Evolutionary conservation across 1,139 yeast genomes (phyloP), one percentile per base, ranked within the genome.

Genomic region (Suhomyces terraborum): DNA sequence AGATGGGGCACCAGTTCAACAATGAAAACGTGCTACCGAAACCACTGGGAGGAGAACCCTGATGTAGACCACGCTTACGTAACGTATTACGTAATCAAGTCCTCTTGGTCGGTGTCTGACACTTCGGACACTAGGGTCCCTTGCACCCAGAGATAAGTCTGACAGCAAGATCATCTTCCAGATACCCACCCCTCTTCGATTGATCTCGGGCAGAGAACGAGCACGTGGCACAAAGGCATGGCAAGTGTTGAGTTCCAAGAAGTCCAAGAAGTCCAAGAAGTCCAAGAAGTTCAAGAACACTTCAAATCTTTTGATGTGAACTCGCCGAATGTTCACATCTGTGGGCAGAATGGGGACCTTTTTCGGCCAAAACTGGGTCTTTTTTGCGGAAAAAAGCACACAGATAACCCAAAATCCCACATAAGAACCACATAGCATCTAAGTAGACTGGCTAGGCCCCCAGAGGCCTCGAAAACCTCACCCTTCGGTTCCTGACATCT

Each of bases 251-350:
- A n/a, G 14, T 16, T 13, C 32, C 32, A 30, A 30, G 32, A 30
- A 30, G 16, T 17, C 32, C 32, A 30, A 30, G 32, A 30, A 30
- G 16, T 17, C 32, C 20, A 30, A 30, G 32, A 30, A 30, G 20
- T 12, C 3, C 4, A 25, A 6, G 6, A 12, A 7, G 28, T 16
- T 25, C 7, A 4, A 14, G 8, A 7, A 12, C 13, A 16, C 16
- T 25, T 10, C 16, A 25, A 25, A 12, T 8, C n/a, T n/a, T n/a
- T 24, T n/a, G 16, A 24, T 12, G 6, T 24, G 16, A 9, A 12
- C 27, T 24, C 17, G 16, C 27, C 27, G 27, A 24, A 24, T 24
- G 27, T 24, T 24, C 27, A 24, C 4, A 24, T 12, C 27, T 14
- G 27, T 12, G 27, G n/a, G 8, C 4, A 14, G 16, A 16, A 24